Conservation (phyloP, 192 early-diverging fungal genomes). For the Linnemannia exigua region DNA sequence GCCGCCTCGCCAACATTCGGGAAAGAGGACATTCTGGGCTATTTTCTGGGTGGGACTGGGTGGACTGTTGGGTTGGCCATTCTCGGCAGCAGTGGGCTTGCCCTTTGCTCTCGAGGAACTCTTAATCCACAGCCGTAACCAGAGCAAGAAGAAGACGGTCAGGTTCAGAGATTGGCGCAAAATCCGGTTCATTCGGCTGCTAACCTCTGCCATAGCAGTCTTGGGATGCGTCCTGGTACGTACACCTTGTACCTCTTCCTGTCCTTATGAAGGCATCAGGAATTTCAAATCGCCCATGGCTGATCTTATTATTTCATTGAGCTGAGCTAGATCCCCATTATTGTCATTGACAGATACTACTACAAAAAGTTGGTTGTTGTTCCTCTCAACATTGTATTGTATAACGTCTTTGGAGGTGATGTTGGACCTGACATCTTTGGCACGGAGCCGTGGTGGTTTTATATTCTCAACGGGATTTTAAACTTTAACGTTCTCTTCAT, state of each 20-base stretch:
- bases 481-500: constrained; percentile 92
- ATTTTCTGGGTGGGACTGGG: constrained; percentile 75
- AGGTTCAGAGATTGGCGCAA: constrained; percentile 58
- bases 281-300: too few relatives aligned
- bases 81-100: constrained; percentile 78
- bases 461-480: constrained; percentile 89
- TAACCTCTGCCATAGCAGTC: constrained; percentile 48
- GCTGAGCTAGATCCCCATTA: constrained; percentile 66
- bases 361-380: constrained; percentile 81
- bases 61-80: constrained; percentile 89
- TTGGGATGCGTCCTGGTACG: constrained; percentile 57
- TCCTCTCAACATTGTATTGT: constrained; percentile 89
- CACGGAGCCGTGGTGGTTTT: constrained; percentile 88
- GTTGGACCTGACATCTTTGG: constrained; percentile 86
- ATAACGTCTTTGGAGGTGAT: constrained; percentile 89
- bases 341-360: constrained; percentile 81
- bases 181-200: constrained; percentile 59
- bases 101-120: constrained; percentile 86
- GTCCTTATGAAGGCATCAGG: neutral
- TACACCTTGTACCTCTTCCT: neutral
- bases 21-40: constrained; percentile 66
- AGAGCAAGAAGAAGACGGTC: constrained; percentile 55
- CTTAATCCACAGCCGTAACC: constrained; percentile 59
- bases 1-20: constrained; percentile 60
- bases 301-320: neutral